phyloP scores from a whole-genome alignment of 192 early-diverging fungal genomes.

The Chytriomyces hyalinus region DNA sequence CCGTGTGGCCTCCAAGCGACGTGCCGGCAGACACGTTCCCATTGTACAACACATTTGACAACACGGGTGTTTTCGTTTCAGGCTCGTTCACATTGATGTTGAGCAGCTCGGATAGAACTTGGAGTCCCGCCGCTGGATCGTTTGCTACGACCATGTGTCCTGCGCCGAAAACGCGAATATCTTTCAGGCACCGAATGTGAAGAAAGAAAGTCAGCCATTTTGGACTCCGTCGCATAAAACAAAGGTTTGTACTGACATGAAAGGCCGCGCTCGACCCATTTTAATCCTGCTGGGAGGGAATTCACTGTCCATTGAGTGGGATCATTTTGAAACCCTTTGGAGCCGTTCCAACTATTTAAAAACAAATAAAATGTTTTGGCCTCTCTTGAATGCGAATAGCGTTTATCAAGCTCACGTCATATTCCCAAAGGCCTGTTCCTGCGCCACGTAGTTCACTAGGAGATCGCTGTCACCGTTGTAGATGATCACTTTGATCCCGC shows the following conservation, averaged over 20 bases:
- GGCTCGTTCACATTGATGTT: no score
- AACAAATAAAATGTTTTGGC: no score
- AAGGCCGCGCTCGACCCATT: slow-evolving; percentile 55
- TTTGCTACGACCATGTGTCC: slow-evolving; percentile 62
- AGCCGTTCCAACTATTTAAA: slow-evolving; percentile 36
- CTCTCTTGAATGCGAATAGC: no score
- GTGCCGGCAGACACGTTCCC: no score
- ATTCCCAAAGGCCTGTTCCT: slow-evolving; percentile 59
- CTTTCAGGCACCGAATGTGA: background rate
- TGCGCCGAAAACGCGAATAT: slow-evolving; percentile 59
- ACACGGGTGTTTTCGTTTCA: no score
- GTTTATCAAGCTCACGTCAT: slow-evolving; percentile 35
- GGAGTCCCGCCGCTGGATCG: background rate
- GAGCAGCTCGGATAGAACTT: background rate
- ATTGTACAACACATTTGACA: no score
- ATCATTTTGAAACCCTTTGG: slow-evolving; percentile 48
- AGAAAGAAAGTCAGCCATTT: no score
- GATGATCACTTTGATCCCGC: slow-evolving; percentile 18
- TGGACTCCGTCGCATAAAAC: no score
- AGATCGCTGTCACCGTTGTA: slow-evolving; percentile 29
- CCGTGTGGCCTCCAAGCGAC: no score
- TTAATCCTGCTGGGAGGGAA: slow-evolving; percentile 45
- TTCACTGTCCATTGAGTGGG: slow-evolving; percentile 17
- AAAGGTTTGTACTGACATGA: slow-evolving; percentile 22
- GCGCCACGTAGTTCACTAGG: slow-evolving; percentile 26